Evolutionary conservation across 140 eudicot genomes (phyloP).

Genomic region (Senecio squalidus): DNA sequence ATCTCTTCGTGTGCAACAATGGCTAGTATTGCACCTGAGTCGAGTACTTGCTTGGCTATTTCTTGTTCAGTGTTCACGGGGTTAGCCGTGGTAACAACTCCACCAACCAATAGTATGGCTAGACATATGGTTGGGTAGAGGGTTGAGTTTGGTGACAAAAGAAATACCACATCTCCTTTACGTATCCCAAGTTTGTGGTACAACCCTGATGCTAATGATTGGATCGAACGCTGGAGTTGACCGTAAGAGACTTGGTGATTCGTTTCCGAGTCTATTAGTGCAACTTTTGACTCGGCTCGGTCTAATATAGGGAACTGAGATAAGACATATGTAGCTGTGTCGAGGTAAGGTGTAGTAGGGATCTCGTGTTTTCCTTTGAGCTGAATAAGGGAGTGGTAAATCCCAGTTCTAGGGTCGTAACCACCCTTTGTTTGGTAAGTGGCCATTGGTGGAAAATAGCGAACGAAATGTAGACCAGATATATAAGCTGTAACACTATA

Average conservation of each 20-base stretch:
- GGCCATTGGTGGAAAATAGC: neutral
- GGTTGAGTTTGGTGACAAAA: constrained; percentile 36
- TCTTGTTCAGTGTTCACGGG: constrained; percentile 37
- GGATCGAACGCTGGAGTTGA: constrained; percentile 24
- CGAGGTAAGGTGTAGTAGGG: constrained; percentile 43
- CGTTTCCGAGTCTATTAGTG: constrained; percentile 39
- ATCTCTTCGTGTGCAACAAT: constrained; percentile 38
- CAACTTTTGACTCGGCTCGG: constrained; percentile 40
- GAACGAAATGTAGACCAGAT: neutral
- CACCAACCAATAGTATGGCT: constrained; percentile 46
- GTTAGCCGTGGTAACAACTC: constrained; percentile 35
- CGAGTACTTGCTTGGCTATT: constrained; percentile 40
- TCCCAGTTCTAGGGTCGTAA: constrained; percentile 44
- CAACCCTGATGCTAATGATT: constrained; percentile 31
- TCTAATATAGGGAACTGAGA: constrained; percentile 45
- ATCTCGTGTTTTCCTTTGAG: constrained; percentile 40
- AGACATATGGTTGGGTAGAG: constrained; percentile 39
- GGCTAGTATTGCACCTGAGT: constrained; percentile 56
- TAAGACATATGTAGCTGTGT: constrained; percentile 49
- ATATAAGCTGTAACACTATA: constrained; percentile 7
- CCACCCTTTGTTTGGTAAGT: constrained; percentile 22
- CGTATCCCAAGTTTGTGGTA: constrained; percentile 22
- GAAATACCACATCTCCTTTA: constrained; percentile 36
- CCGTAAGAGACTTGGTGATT: constrained; percentile 31
- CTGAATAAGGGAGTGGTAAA: constrained; percentile 47